Conservation (phyloP, 2,329 filamentous ascomycete species). For the Endoconidiophora polonica region DNA sequence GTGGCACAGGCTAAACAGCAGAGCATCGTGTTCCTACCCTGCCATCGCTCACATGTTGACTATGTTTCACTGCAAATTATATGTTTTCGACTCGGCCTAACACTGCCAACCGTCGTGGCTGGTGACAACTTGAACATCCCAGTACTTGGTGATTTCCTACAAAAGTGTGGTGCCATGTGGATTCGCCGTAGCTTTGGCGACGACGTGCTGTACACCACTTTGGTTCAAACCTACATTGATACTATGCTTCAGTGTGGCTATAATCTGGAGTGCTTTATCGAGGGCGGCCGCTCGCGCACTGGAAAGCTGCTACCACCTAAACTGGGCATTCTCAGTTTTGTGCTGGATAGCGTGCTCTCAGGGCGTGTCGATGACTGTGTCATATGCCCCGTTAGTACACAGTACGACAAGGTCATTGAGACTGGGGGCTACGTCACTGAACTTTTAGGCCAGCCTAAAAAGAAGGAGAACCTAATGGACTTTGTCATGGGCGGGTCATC, state of each 20-base stretch:
- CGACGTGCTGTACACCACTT: conserved; percentile 71
- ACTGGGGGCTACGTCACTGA: conserved; percentile 94
- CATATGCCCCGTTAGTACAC: conserved; percentile 88
- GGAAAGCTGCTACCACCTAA: conserved; percentile 89
- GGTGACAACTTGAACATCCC: conserved; percentile 96
- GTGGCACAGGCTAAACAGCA: conserved; percentile 74
- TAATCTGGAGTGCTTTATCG: conserved; percentile 96
- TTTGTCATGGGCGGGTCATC: conserved; percentile 76
- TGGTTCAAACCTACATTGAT: conserved; percentile 96
- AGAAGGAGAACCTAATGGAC: conserved; percentile 80
- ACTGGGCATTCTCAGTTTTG: conserved; percentile 84
- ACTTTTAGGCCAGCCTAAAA: conserved; percentile 82
- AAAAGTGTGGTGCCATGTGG: conserved; percentile 95
- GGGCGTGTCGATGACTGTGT: conserved; percentile 80
- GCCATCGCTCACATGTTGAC: conserved; percentile 87
- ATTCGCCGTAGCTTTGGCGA: conserved; percentile 86
- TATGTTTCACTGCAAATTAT: conserved; percentile 92
- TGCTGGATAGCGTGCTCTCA: conserved; percentile 77
- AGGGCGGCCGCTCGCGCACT: conserved; percentile 81
- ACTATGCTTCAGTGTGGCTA: conserved; percentile 77
- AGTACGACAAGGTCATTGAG: conserved; percentile 98
- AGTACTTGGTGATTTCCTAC: conserved; percentile 72
- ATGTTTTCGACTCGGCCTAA: conserved; percentile 82
- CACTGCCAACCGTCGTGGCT: conserved; percentile 77
- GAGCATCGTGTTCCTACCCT: conserved; percentile 89